A percentile compares a stretch with the other conserved stretches of the same genome.
Evolutionary conservation across 2,329 filamentous ascomycete species (phyloP).

Genomic region (Aspergillus sp.): DNA sequence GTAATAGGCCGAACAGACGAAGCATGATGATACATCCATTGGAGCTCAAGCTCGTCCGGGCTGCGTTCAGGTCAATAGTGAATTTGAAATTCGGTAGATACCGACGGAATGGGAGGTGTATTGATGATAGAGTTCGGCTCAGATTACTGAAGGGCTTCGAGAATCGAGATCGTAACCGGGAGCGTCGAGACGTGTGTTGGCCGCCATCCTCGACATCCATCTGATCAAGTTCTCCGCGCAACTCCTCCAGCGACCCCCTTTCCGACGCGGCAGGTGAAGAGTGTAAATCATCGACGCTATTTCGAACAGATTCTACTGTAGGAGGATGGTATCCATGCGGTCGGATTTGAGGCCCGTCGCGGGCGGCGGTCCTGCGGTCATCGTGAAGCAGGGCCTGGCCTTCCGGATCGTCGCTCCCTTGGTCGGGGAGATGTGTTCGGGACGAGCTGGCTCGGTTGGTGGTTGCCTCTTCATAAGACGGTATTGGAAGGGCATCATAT

Average conservation of each 20-base stretch:
- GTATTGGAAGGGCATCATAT: slow-evolving; percentile 69
- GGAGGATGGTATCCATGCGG: slow-evolving; percentile 70
- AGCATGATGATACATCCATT: slow-evolving; percentile 67
- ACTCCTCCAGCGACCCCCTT: slow-evolving; percentile 58
- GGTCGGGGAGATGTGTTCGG: slow-evolving; percentile 52
- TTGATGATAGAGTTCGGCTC: slow-evolving; percentile 57
- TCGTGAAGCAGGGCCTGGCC: slow-evolving; percentile 71
- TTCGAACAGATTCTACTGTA: slow-evolving; percentile 77
- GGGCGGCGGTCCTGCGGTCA: slow-evolving; percentile 41
- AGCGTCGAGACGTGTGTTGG: slow-evolving; percentile 31
- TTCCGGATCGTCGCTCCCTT: slow-evolving; percentile 70
- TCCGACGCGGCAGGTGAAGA: slow-evolving; percentile 56
- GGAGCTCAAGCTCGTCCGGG: slow-evolving; percentile 40
- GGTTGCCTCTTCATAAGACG: slow-evolving; percentile 78
- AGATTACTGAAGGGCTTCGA: slow-evolving; percentile 59
- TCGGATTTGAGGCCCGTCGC: slow-evolving; percentile 42
- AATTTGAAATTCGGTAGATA: slow-evolving; percentile 45
- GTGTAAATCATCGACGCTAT: slow-evolving; percentile 56
- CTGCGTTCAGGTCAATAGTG: slow-evolving; percentile 38
- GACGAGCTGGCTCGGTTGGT: slow-evolving; percentile 58
- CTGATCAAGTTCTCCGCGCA: slow-evolving; percentile 83
- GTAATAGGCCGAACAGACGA: slow-evolving; percentile 70
- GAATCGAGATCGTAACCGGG: slow-evolving; percentile 49
- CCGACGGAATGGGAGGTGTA: slow-evolving; percentile 53
- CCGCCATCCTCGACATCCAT: slow-evolving; percentile 76